Evolutionary conservation across 2,329 filamentous ascomycete genomes (phyloP).

Genomic region (Cryphonectria nitschkei): DNA sequence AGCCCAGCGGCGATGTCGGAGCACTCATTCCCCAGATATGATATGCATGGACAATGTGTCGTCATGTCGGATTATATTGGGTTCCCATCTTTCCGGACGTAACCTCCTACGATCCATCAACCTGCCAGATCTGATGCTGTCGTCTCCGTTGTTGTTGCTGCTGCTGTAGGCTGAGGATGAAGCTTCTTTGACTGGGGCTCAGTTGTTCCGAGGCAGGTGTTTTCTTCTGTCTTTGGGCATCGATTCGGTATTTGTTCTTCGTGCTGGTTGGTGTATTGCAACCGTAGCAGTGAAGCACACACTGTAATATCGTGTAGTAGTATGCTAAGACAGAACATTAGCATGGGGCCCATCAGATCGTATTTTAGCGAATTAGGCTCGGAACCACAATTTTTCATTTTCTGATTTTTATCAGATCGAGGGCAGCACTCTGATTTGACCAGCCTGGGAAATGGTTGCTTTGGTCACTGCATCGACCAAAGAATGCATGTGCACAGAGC

Average conservation of each 20-base stretch:
- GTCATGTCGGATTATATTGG: not conserved
- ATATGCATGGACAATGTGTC: not conserved
- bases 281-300: not conserved
- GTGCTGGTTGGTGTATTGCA: not conserved
- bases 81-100: not conserved
- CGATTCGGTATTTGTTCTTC: too few species aligned
- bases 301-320: not conserved
- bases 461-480: not conserved
- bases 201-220: not conserved
- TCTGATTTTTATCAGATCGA: conserved; percentile 8
- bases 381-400: conserved; percentile 3
- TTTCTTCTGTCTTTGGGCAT: too few species aligned
- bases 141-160: too few species aligned
- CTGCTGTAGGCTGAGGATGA: not conserved
- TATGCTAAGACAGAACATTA: not conserved
- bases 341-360: not conserved
- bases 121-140: not conserved
- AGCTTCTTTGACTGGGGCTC: not conserved
- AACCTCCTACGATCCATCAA: not conserved
- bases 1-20: not conserved
- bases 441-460: not conserved
- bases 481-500: not conserved
- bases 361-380: not conserved
- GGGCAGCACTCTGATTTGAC: not conserved
- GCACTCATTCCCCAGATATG: not conserved